A percentile compares a stretch with the other conserved stretches of the same genome.
Evolutionary conservation across 257 asterid species (phyloP).

Genomic region (Fraxinus quadrangulata): DNA sequence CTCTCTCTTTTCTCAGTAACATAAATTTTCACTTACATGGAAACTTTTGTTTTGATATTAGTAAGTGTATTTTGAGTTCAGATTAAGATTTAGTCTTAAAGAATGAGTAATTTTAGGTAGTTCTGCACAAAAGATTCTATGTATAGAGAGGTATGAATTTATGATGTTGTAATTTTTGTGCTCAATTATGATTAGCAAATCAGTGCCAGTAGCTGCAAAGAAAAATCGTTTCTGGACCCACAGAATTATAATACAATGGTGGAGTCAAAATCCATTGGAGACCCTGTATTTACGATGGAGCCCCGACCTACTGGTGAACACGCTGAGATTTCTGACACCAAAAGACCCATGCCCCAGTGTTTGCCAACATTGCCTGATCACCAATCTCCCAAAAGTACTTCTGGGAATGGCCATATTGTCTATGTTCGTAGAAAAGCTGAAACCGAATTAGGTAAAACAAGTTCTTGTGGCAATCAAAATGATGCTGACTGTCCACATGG

Average conservation of each 20-base stretch:
- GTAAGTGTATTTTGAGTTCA: slow-evolving; percentile 4
- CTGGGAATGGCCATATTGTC: slow-evolving; percentile 57
- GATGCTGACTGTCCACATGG: slow-evolving; percentile 32
- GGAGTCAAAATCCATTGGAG: slow-evolving; percentile 40
- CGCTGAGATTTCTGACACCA: slow-evolving; percentile 41
- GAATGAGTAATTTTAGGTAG: slow-evolving; percentile 36
- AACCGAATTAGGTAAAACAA: slow-evolving; percentile 39
- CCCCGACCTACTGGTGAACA: slow-evolving; percentile 32
- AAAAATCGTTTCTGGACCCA: slow-evolving; percentile 30
- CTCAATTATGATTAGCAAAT: slow-evolving; percentile 40
- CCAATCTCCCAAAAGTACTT: slow-evolving; percentile 42
- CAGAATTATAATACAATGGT: slow-evolving; percentile 35
- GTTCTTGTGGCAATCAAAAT: slow-evolving; percentile 30
- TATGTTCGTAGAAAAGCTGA: slow-evolving; percentile 78
- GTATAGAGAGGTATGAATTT: slow-evolving; percentile 38
- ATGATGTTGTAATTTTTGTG: slow-evolving; percentile 42
- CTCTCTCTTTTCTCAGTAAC: background rate
- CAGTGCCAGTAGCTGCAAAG: slow-evolving; percentile 33
- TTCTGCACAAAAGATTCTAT: slow-evolving; percentile 51
- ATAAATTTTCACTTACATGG: background rate
- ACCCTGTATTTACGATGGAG: slow-evolving; percentile 31
- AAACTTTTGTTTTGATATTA: background rate
- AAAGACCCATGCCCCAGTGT: slow-evolving; percentile 43
- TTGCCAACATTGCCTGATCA: slow-evolving; percentile 26
- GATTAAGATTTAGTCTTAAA: slow-evolving; percentile 16